These are phyloP conservation scores for Colletotrichum viniferum DNA, from an alignment of 2,329 filamentous ascomycete genomes.

Conservation along the genomic window DNA sequence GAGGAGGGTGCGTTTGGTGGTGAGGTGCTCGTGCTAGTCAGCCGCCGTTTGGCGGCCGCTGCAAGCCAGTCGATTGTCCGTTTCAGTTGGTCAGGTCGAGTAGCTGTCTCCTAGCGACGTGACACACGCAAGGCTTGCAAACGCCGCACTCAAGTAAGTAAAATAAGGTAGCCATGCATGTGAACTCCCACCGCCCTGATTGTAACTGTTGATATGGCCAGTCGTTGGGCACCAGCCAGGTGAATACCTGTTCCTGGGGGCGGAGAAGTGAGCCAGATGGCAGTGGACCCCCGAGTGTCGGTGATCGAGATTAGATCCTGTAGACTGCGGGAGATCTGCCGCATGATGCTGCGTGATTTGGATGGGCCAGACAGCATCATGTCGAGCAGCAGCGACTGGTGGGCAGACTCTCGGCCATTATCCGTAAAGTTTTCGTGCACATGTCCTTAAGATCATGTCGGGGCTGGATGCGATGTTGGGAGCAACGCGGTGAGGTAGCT, in stretches of 20 bases:
- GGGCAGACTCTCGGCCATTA: background rate
- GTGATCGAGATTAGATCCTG: constrained; percentile 14
- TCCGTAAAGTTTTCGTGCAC: background rate
- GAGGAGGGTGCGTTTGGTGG: background rate
- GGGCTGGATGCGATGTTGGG: background rate
- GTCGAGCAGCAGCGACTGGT: background rate
- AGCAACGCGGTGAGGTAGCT: background rate
- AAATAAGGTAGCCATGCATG: background rate
- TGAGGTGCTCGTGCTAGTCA: background rate
- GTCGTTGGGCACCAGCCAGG: background rate
- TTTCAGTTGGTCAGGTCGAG: background rate
- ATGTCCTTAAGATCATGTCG: background rate
- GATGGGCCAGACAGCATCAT: background rate
- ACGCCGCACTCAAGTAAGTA: background rate
- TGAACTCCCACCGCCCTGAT: background rate
- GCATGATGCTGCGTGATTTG: background rate
- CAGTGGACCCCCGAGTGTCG: background rate
- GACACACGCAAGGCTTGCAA: background rate
- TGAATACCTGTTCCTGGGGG: background rate
- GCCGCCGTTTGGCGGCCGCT: background rate
- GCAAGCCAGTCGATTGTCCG: background rate
- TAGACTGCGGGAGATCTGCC: constrained; percentile 13
- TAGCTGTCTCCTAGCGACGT: background rate
- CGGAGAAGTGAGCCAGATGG: background rate
- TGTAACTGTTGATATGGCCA: background rate